Evolutionary conservation across 352 stramenopile genomes (phyloP), one percentile per base, ranked within the genome.

Genomic region (Nothophytophthora sp.): DNA sequence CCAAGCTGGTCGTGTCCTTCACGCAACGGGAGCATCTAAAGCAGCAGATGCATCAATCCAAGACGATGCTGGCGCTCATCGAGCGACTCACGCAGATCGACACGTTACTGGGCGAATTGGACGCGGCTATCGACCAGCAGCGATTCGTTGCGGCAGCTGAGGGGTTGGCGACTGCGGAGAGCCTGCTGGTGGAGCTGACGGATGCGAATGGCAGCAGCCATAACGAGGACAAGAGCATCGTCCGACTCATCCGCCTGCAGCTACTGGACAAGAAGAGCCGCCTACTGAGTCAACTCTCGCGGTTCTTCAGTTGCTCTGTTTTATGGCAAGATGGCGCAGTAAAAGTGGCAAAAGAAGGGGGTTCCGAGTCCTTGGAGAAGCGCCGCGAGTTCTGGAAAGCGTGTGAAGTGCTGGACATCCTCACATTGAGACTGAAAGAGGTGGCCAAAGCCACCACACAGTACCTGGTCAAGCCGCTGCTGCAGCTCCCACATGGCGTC

Each of bases 11-110:
- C 32, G 39, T 67, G 25, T 86, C 75, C 6, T 77, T 87, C 19
- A 79, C 68, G 15, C 70, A 90, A 43, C 66, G 68, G 12, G 73
- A 92, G 60, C 60, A 57, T 0, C 46, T 92, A 6, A 77, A 74
- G 60, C 57, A 67, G 24, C 76, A 92, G 37, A 73, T 87, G 35
- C 67, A 81, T 23, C 73, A 88, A 44, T 86, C 76, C 2, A 73
- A 70, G 23, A 63, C 49, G n/a, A 86, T 86, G 68, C 53, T 92
- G 33, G 29, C 55, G 50, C 62, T 86, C 12, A 73, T 88, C 16
- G 81, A 90, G 59, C 80, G 86, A n/a, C 62, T 92, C 10, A 87
- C 64, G 18, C 61, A 78, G 47, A 70, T 84, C 13, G 78, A 92
- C 39, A 60, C 67, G n/a, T 38, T 73, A 9, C 32, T 90, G 0